These are phyloP conservation scores for Limonomyces culmigenus DNA, from an alignment of 1,284 basidiomycete species.

Conservation along the genomic window DNA sequence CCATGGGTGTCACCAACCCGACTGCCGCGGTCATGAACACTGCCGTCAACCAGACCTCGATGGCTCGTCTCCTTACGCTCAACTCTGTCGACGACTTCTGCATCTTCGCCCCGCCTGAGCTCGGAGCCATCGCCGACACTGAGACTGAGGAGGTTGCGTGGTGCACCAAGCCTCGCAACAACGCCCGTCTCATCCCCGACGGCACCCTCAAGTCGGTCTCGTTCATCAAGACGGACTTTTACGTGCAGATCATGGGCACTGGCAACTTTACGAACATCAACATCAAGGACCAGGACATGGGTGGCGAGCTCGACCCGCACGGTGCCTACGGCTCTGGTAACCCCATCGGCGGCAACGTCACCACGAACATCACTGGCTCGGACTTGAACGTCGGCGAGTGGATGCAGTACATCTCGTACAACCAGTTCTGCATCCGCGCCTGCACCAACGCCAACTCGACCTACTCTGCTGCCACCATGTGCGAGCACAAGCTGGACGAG, in stretches of 20 bases:
- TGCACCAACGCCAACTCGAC: constrained; percentile 36
- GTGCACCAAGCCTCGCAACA: constrained; percentile 42
- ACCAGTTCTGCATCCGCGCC: constrained; percentile 59
- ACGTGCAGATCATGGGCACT: constrained; percentile 32
- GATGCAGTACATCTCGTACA: constrained; percentile 47
- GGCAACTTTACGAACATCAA: constrained; percentile 55
- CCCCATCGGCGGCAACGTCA: constrained; percentile 53
- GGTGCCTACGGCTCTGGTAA: constrained; percentile 25
- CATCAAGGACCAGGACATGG: constrained; percentile 38
- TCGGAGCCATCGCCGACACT: constrained; percentile 27
- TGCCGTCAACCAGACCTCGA: neutral
- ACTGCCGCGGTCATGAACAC: neutral
- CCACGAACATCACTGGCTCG: constrained; percentile 50
- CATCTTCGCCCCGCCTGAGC: constrained; percentile 35
- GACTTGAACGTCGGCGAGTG: constrained; percentile 45
- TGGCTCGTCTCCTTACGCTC: constrained; percentile 10
- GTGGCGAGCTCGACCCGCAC: constrained; percentile 27
- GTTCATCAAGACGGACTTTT: constrained; percentile 50
- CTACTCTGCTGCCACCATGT: constrained; percentile 16
- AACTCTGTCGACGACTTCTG: constrained; percentile 50
- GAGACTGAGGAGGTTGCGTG: constrained; percentile 53
- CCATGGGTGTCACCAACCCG: neutral
- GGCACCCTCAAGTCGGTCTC: constrained; percentile 53
- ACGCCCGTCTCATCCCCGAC: constrained; percentile 54
- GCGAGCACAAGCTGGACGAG: constrained; percentile 51